Percentiles rank a stretch among this genome's conserved stretches.
These are phyloP conservation scores for Penicillium waksmanii DNA, from an alignment of 495 filamentous ascomycete species.

Conservation along the genomic window DNA sequence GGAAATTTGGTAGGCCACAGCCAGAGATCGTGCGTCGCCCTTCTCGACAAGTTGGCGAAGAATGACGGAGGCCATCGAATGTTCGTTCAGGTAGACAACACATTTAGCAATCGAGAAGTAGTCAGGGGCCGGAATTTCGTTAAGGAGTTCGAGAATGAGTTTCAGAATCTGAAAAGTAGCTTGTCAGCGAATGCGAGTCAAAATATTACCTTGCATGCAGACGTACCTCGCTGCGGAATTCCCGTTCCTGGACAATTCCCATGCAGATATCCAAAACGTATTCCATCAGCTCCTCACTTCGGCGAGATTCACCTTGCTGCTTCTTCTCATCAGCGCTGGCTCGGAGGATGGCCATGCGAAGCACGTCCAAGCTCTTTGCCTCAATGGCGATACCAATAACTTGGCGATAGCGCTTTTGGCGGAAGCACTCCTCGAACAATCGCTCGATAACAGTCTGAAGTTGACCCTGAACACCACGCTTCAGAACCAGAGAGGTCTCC, in stretches of 20 bases:
- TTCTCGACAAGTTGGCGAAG: slow-evolving; percentile 80
- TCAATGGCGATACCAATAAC: slow-evolving; percentile 99
- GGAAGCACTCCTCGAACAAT: slow-evolving; percentile 88
- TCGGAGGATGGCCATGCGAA: slow-evolving; percentile 81
- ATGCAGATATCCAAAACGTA: slow-evolving; percentile 96
- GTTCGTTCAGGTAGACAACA: slow-evolving; percentile 92
- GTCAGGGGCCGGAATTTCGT: slow-evolving; percentile 86
- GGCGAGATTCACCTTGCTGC: slow-evolving; percentile 58
- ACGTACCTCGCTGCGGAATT: slow-evolving; percentile 75
- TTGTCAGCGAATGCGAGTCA: slow-evolving; percentile 22
- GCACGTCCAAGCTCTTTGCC: slow-evolving; percentile 87
- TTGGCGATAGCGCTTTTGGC: slow-evolving; percentile 85
- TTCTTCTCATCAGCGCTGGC: slow-evolving; percentile 80
- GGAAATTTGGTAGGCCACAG: slow-evolving; percentile 94
- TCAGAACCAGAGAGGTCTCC: slow-evolving; percentile 57
- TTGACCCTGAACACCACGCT: slow-evolving; percentile 64
- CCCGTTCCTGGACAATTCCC: slow-evolving; percentile 94
- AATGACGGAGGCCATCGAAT: slow-evolving; percentile 87
- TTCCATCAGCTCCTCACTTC: slow-evolving; percentile 92
- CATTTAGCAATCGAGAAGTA: slow-evolving; percentile 99
- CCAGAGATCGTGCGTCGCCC: slow-evolving; percentile 73
- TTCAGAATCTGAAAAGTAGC: slow-evolving; percentile 65
- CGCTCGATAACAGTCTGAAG: slow-evolving; percentile 83
- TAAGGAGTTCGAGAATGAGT: slow-evolving; percentile 84
- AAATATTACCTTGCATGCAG: neutral